These are phyloP conservation scores for Oryza meridionalis DNA, from an alignment of 176 grass and related monocot genomes.

Conservation along the genomic window DNA sequence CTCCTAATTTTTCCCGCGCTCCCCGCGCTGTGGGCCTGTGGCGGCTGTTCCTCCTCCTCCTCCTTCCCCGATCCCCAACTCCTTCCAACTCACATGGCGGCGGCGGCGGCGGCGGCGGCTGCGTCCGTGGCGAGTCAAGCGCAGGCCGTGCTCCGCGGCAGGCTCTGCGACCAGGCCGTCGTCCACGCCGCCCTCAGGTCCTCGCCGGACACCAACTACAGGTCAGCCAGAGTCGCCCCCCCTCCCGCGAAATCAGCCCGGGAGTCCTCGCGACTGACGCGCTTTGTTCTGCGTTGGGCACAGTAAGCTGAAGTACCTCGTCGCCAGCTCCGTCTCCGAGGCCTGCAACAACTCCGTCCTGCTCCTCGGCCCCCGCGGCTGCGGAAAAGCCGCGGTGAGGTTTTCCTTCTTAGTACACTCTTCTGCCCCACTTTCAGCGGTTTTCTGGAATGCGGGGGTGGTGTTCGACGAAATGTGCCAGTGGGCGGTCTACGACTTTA, in stretches of 20 bases:
- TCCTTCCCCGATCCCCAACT: neutral
- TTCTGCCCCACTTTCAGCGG: neutral
- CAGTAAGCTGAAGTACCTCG: constrained; percentile 83
- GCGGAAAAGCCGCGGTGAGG: too few species aligned
- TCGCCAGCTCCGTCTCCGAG: constrained; percentile 72
- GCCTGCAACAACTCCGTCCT: constrained; percentile 84
- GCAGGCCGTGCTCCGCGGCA: constrained; percentile 49
- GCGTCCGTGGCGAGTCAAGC: constrained; percentile 51
- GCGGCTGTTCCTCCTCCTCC: neutral
- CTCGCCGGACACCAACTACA: constrained; percentile 77
- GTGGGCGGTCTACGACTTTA: neutral
- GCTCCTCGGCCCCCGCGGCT: constrained; percentile 73
- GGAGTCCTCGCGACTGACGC: neutral
- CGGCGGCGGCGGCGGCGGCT: neutral
- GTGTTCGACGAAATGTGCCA: constrained; percentile 33
- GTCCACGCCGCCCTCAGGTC: constrained; percentile 61
- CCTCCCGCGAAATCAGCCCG: neutral
- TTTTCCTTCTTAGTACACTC: too few species aligned
- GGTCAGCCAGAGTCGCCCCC: constrained; percentile 29
- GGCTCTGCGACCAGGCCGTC: constrained; percentile 69
- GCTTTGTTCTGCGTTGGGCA: neutral
- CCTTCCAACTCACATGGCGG: constrained; percentile 29
- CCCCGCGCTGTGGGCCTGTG: constrained; percentile 1
- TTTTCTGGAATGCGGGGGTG: neutral
- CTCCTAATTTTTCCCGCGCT: constrained; percentile 6